A percentile compares a stretch with the other conserved stretches of the same genome.
Conservation (phyloP, 257 asterid genomes). For the Solanum infundibuliforme region DNA sequence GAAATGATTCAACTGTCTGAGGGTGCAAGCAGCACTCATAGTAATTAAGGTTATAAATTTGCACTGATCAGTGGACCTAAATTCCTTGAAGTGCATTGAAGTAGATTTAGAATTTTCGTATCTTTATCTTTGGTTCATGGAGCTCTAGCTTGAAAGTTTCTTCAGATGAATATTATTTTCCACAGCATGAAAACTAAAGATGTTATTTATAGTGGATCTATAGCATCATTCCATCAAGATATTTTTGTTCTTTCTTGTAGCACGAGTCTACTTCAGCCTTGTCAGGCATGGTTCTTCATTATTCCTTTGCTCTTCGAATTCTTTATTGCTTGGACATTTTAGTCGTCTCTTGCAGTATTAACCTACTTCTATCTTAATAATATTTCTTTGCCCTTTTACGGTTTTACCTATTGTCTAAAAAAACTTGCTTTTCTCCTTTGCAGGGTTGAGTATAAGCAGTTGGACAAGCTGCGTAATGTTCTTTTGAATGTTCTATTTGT, state of each 20-base stretch:
- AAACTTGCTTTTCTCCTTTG: not conserved
- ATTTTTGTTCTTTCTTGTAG: not conserved
- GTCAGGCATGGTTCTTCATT: not conserved
- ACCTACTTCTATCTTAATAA: not conserved
- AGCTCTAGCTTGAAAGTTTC: not conserved
- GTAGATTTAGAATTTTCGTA: not conserved
- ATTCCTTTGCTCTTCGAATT: not conserved
- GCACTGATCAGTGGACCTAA: not conserved
- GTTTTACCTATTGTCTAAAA: constrained; percentile 2
- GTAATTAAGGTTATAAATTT: not conserved
- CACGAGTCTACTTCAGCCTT: not conserved
- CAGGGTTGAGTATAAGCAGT: constrained; percentile 81
- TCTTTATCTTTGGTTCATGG: not conserved
- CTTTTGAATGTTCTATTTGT: constrained; percentile 69
- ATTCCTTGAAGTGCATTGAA: not conserved
- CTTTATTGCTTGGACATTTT: not conserved
- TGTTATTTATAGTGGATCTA: not conserved
- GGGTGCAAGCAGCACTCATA: not conserved
- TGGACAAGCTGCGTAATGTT: constrained; percentile 63
- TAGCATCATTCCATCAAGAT: not conserved
- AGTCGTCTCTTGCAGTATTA: not conserved
- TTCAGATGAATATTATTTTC: not conserved
- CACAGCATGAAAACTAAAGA: not conserved
- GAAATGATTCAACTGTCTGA: not conserved
- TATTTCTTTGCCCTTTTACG: not conserved